Evolutionary conservation across 1,139 yeast genomes (phyloP), one percentile per base, ranked within the genome.

Genomic region (Kazachstania sp.): DNA sequence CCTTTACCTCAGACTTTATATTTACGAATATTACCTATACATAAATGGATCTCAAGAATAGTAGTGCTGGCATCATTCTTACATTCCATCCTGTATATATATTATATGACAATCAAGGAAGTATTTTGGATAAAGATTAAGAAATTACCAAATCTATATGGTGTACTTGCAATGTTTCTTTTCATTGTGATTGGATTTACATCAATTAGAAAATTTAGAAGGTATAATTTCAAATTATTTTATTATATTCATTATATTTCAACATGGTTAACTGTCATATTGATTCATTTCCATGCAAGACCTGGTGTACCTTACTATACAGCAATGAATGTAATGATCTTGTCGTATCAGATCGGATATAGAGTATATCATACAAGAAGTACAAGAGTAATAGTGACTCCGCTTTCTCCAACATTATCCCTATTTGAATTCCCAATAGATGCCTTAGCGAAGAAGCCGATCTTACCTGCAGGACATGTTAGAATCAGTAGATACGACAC

Each of bases 21-120:
- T 57, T 64, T 85, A 49, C 71, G 75, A 38, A 63, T 80, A 13
- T 57, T 86, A 6, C 71, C 70, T 12, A 59, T 85, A 13, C 97
- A 88, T 65, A 86, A 86, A 62, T 86, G 95, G 95, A 63, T 84
- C 0, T 81, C 94, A 1, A 69, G 97, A 52, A 51, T 82, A 1
- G 75, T 83, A 4, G 71, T 84, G 0, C 54, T 73, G 0, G 66
- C 78, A 38, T 77, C 78, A 0, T 42, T 73, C 0, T 42, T 77
- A 11, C 97, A 88, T 59, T 73, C 83, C 2, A 35, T 54, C 8
- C 44, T 64, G 3, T 64, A 63, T 41, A 0, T 50, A 72, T 30
- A 81, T 79, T n/a, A 86, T 70, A 65, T 48, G 74, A 3, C 60
- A 63, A 26, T 69, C 69, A 52, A 83, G 83, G 81, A 54, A 60